Evolutionary conservation across 805 yeast genomes (phyloP).

Genomic region (Pichia phayaonensis): DNA sequence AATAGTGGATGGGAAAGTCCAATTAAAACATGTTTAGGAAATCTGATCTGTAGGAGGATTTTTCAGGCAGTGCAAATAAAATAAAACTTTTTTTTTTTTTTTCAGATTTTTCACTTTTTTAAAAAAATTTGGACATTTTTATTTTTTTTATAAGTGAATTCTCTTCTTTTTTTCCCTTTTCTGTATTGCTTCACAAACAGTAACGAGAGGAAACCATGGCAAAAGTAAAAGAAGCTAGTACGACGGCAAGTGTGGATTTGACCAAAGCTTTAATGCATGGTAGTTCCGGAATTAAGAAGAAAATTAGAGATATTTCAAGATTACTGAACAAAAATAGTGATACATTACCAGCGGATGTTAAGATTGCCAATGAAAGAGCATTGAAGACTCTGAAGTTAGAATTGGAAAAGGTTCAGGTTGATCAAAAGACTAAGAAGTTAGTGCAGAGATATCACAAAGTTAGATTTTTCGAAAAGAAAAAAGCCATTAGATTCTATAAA

Average conservation of each 20-base stretch:
- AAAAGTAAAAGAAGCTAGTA: conserved; percentile 3
- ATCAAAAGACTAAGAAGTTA: conserved; percentile 34
- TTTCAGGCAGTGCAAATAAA: conserved; percentile 5
- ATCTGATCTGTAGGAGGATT: neutral
- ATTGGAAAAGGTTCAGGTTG: conserved; percentile 33
- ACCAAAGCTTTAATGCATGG: conserved; percentile 26
- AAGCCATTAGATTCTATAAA: conserved; percentile 67
- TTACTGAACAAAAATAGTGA: conserved; percentile 42
- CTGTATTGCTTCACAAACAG: neutral
- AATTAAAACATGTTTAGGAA: conserved; percentile 30
- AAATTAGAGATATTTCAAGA: conserved; percentile 80
- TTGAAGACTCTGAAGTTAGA: conserved; percentile 42
- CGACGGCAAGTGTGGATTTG: conserved; percentile 20
- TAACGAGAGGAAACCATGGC: conserved; percentile 2
- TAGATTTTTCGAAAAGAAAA: conserved; percentile 82
- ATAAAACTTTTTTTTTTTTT: neutral
- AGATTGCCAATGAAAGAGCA: conserved; percentile 40
- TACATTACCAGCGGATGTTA: conserved; percentile 46
- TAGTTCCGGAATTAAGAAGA: conserved; percentile 60
- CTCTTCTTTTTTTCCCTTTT: too few relatives aligned
- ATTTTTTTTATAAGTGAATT: neutral
- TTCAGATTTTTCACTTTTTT: neutral
- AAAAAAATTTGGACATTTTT: neutral
- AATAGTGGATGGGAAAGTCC: conserved; percentile 63
- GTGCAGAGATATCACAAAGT: conserved; percentile 86